Evolutionary conservation across 176 grass and related monocot genomes (phyloP).

Genomic region (Coix lacrymajobi): DNA sequence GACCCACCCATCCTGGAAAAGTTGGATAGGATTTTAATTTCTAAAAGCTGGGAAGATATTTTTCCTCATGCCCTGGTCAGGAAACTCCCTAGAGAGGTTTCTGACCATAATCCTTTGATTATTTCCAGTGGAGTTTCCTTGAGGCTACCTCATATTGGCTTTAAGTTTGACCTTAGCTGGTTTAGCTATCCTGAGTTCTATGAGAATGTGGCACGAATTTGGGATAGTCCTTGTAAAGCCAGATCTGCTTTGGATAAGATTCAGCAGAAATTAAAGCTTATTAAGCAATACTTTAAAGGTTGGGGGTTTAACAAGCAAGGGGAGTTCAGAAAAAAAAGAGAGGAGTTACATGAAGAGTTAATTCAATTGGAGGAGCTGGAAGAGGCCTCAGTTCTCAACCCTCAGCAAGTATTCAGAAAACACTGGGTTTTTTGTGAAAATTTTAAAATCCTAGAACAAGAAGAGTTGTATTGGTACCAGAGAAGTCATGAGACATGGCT

Average conservation of each 20-base stretch:
- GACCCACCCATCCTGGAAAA: fast-evolving
- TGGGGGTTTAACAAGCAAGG: no score
- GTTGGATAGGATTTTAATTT: not conserved
- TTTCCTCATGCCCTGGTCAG: not conserved
- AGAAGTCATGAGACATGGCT: not conserved
- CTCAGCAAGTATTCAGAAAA: not conserved
- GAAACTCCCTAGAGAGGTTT: fast-evolving
- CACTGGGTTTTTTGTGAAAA: not conserved
- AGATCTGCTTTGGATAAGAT: no score
- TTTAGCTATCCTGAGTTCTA: not conserved
- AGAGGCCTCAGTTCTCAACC: no score
- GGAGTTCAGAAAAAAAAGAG: no score
- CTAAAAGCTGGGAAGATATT: not conserved
- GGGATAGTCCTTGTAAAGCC: no score
- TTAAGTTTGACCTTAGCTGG: fast-evolving
- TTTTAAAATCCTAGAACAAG: not conserved
- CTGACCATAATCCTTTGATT: not conserved
- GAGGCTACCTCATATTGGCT: no score
- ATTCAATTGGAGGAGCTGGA: not conserved
- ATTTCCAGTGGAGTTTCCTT: not conserved
- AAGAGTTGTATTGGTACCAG: not conserved
- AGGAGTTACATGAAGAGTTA: fast-evolving
- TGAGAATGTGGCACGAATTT: no score
- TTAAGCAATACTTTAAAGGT: no score
- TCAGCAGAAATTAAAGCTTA: no score